Conservation (phyloP, 1,284 basidiomycete genomes). For the Cryptococcus wingfieldii region DNA sequence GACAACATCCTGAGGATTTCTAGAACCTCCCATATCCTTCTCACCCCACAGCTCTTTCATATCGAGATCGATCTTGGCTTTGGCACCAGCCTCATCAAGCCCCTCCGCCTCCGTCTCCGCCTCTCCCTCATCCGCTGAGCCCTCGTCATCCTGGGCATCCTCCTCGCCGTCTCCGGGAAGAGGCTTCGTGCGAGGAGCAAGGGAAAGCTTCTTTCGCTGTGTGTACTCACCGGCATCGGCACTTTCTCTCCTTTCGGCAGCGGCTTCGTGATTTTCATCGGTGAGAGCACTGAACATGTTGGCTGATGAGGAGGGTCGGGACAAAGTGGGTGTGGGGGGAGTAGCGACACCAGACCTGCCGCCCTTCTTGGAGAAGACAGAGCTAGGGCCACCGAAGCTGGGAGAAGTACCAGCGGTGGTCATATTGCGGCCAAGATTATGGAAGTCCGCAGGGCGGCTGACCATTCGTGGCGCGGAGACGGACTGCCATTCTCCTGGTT, state of each 20-base stretch:
- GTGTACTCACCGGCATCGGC: slow-evolving; percentile 46
- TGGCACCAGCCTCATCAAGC: slow-evolving; percentile 67
- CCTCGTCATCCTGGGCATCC: slow-evolving; percentile 37
- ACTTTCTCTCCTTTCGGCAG: slow-evolving; percentile 30
- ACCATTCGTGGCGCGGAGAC: slow-evolving; percentile 58
- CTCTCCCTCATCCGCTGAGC: slow-evolving; percentile 2
- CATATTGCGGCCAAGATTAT: slow-evolving; percentile 67
- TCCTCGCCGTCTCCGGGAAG: slow-evolving; percentile 45
- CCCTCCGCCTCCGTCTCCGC: slow-evolving; percentile 54
- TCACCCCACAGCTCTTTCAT: slow-evolving; percentile 53
- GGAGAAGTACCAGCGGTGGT: slow-evolving; percentile 66
- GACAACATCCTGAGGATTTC: slow-evolving; percentile 45
- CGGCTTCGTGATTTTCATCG: slow-evolving; percentile 45
- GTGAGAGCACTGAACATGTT: slow-evolving; percentile 86
- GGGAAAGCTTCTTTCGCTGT: slow-evolving; percentile 70
- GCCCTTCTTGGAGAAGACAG: slow-evolving; percentile 68
- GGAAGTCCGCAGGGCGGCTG: slow-evolving; percentile 52
- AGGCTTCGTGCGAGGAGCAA: slow-evolving; percentile 61
- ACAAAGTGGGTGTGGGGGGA: slow-evolving; percentile 60
- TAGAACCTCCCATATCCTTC: slow-evolving; percentile 45
- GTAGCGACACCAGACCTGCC: slow-evolving; percentile 55
- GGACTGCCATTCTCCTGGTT: slow-evolving; percentile 74
- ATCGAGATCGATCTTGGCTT: slow-evolving; percentile 65
- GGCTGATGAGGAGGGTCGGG: slow-evolving; percentile 68
- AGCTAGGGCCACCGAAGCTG: slow-evolving; percentile 75